These are phyloP conservation scores for Trichophyton simii DNA, from an alignment of 2,329 filamentous ascomycete genomes.

Conservation along the genomic window DNA sequence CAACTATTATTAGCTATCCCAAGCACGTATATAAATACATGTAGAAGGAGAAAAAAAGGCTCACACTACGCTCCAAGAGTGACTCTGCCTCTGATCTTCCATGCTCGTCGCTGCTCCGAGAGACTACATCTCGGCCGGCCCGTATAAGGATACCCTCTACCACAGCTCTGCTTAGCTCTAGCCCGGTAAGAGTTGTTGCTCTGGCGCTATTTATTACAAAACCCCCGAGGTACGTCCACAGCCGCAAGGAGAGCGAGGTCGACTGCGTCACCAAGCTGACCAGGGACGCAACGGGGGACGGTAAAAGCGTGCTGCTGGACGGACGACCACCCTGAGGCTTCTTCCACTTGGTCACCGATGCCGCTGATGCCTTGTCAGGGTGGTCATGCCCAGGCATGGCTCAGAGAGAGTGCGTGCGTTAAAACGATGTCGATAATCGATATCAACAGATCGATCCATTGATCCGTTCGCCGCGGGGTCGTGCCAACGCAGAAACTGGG, in stretches of 20 bases:
- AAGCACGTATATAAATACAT: background rate
- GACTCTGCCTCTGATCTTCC: conserved; percentile 32
- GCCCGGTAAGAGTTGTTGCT: conserved; percentile 32
- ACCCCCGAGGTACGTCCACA: conserved; percentile 33
- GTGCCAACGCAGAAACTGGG: background rate
- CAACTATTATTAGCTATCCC: background rate
- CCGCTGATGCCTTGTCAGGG: background rate
- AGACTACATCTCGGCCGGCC: conserved; percentile 33
- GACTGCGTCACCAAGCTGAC: conserved; percentile 35
- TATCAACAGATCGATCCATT: background rate
- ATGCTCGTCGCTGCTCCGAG: conserved; percentile 37
- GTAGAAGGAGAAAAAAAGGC: conserved; percentile 6
- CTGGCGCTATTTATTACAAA: conserved; percentile 33
- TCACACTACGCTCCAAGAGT: conserved; percentile 35
- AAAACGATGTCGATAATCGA: background rate
- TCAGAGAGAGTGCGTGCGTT: background rate
- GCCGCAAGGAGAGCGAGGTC: conserved; percentile 33
- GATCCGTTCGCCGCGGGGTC: background rate
- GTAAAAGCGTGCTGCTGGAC: conserved; percentile 26
- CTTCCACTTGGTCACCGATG: background rate
- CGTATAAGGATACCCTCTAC: conserved; percentile 34
- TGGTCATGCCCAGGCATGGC: background rate
- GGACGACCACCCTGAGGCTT: background rate
- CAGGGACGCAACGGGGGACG: conserved; percentile 31
- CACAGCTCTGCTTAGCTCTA: conserved; percentile 34